Evolutionary conservation across 331 rosid species (phyloP).

Genomic region (Malus hybrid): DNA sequence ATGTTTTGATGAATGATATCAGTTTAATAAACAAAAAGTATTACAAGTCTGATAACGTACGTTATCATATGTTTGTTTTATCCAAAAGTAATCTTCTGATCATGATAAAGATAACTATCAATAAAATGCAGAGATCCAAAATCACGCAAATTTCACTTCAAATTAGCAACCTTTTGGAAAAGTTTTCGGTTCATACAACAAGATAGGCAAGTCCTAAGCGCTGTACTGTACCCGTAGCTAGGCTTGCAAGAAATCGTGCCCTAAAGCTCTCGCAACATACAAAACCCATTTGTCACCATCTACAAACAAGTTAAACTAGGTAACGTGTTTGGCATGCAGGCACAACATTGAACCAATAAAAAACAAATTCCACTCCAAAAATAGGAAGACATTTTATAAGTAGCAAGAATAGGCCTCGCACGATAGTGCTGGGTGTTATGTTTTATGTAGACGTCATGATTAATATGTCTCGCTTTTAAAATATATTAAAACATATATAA

Average conservation of each 20-base stretch:
- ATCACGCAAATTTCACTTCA: neutral
- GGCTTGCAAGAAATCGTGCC: conserved; percentile 20
- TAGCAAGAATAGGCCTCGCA: no score
- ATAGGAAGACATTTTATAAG: neutral
- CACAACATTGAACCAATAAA: neutral
- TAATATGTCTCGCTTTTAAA: no score
- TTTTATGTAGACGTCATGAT: no score
- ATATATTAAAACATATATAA: no score
- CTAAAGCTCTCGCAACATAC: neutral
- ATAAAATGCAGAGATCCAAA: neutral
- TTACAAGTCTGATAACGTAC: neutral
- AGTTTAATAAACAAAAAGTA: neutral
- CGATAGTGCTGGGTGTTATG: no score
- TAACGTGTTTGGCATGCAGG: conserved; percentile 12
- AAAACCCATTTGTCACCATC: conserved; percentile 13
- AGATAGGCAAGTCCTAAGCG: neutral
- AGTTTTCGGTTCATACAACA: conserved; percentile 1
- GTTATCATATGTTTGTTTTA: no score
- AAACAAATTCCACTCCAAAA: conserved; percentile 11
- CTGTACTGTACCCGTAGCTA: no score
- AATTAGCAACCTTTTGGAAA: neutral
- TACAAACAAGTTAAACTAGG: neutral
- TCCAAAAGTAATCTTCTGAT: neutral
- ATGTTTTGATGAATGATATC: no score
- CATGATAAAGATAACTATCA: neutral